Base-by-base conservation (phyloP, 2,329 filamentous ascomycete genomes). In the Sporothrix humicola region DNA sequence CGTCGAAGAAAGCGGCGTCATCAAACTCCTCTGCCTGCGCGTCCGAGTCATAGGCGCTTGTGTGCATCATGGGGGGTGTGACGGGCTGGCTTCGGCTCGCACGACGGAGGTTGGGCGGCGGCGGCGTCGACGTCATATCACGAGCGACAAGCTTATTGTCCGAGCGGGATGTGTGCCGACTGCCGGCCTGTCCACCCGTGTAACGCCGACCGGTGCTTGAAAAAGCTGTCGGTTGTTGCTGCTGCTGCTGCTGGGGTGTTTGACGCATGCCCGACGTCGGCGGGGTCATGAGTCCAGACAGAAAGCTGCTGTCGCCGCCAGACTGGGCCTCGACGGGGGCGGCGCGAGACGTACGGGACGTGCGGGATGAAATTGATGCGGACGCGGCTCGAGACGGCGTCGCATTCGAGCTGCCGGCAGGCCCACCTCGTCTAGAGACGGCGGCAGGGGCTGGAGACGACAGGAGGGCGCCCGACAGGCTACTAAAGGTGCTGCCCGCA, bases 261-360 rank as follows among this genome's bases (percentile, higher is more conserved):
- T 89, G 89, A 59, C 92, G 91, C 66, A 92, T 81, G 72, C 90
- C 89, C 3, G 92, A 94, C 44, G 92, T 90, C 4, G 95, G 95
- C n/a, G 95, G 95, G 0, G 95, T 98, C 85, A 98, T 87, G 26
- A 97, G 88, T 1, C 95, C 95, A 0, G 91, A 91, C 23, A 95
- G 85, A 75, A 94, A 91, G 68, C 86, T 83, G 78, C 80, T 89
- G 72, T 88, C 86, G 37, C 37, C 54, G 31, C 37, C 58, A 42
- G 72, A 8, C 26, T 63, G 72, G 42, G 54, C 31, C 17, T 84
- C 82, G 0, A 81, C 80, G 52, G 84, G 87, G 59, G 84, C 6
- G 90, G 91, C 1, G 90, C 73, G 73, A 15, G 74, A 75, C 15
- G 91, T 1, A 90, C 71, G 70, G 10, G 74, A 75, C 17, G 91